Conservation (phyloP, 305 asterid genomes). For the Striga hermonthica region DNA sequence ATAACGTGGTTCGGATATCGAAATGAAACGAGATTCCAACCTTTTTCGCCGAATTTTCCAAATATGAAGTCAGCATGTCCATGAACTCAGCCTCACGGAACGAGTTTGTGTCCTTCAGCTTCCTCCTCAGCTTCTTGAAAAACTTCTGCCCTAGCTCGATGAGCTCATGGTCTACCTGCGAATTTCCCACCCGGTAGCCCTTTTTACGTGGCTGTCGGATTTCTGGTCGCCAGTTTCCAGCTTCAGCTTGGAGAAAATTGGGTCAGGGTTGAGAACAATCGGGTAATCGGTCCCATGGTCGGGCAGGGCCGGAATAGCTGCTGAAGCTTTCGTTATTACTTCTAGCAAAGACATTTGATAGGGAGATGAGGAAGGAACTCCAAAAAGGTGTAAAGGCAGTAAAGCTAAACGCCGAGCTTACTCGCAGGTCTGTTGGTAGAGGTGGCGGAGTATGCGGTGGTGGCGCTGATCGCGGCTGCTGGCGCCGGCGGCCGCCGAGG, state of each 20-base stretch:
- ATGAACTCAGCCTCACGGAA: slow-evolving; percentile 47
- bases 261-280: slow-evolving; percentile 58
- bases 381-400: background rate
- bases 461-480: background rate
- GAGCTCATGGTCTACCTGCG: slow-evolving; percentile 44
- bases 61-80: slow-evolving; percentile 41
- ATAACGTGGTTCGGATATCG: slow-evolving; percentile 38
- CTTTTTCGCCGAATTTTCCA: slow-evolving; percentile 45
- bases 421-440: background rate
- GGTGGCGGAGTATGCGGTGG: background rate
- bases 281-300: slow-evolving; percentile 48
- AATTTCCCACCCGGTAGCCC: slow-evolving; percentile 55
- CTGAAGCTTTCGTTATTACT: slow-evolving; percentile 62
- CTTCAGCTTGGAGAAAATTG: slow-evolving; percentile 41
- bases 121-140: slow-evolving; percentile 43
- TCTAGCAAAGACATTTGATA: slow-evolving; percentile 66
- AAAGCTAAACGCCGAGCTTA: background rate
- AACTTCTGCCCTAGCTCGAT: slow-evolving; percentile 46
- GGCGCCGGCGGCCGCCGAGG: slow-evolving; percentile 23
- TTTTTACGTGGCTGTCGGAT: slow-evolving; percentile 35
- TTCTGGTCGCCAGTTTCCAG: slow-evolving; percentile 42
- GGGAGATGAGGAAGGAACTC: background rate
- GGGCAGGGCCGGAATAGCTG: slow-evolving; percentile 27
- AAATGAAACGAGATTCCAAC: slow-evolving; percentile 36
- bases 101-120: slow-evolving; percentile 45